Evolutionary conservation across 371 early-diverging fungal genomes (phyloP).

Genomic region (Mucor indicus): DNA sequence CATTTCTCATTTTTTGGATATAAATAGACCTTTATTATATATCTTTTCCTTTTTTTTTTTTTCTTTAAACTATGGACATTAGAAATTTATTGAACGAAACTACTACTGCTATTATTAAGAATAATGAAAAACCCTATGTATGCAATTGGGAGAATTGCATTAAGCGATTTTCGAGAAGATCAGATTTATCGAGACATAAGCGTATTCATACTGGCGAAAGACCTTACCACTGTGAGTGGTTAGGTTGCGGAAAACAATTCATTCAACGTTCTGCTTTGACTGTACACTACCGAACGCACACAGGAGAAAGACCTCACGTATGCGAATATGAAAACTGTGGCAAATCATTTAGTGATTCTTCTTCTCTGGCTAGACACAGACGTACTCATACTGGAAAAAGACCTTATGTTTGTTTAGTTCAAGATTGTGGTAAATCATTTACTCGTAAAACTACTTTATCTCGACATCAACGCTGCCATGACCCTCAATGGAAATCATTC

Average conservation of each 20-base stretch:
- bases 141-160: conserved; percentile 68
- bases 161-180: conserved; percentile 75
- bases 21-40: too few species aligned
- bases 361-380: conserved; percentile 48
- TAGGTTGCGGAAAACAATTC: conserved; percentile 73
- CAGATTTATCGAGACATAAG: conserved; percentile 75
- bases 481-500: conserved; percentile 33
- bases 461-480: conserved; percentile 60
- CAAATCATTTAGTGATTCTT: conserved; percentile 64
- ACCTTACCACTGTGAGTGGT: conserved; percentile 66
- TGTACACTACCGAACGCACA: conserved; percentile 77
- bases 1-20: too few species aligned
- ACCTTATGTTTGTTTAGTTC: conserved; percentile 48
- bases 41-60: too few species aligned
- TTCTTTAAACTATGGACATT: too few species aligned
- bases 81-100: neutral
- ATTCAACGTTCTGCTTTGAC: conserved; percentile 82
- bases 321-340: conserved; percentile 63
- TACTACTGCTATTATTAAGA: neutral
- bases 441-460: conserved; percentile 70
- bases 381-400: conserved; percentile 51
- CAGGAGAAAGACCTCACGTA: conserved; percentile 79
- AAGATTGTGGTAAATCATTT: conserved; percentile 57
- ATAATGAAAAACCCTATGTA: conserved; percentile 61
- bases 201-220: conserved; percentile 76